Conservation (phyloP, 2,329 filamentous ascomycete species). For the Seiridium unicorne region DNA sequence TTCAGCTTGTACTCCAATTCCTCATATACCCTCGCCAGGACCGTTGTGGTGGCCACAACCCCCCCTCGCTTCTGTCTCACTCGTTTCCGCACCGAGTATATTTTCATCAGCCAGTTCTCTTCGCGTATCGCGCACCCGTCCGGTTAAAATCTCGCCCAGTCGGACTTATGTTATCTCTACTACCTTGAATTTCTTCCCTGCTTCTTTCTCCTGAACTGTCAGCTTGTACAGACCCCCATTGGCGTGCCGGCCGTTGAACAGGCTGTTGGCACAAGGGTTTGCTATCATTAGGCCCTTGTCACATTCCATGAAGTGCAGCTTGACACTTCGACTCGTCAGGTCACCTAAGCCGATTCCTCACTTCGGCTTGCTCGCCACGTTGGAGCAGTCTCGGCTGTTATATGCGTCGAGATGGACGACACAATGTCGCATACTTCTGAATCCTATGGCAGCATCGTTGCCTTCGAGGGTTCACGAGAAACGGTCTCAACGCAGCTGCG, state of each 20-base stretch:
- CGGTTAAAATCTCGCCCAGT: neutral
- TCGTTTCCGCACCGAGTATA: neutral
- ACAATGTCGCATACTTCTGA: conserved; percentile 23
- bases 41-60: neutral
- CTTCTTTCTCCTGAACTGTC: no score
- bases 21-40: neutral
- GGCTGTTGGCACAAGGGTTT: no score
- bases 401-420: conserved; percentile 7
- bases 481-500: conserved; percentile 57
- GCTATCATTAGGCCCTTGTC: neutral
- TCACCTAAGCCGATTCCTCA: neutral
- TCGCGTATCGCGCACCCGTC: neutral
- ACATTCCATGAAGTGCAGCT: neutral
- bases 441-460: conserved; percentile 51
- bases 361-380: neutral
- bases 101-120: neutral
- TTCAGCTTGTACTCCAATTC: neutral
- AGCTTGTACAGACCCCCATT: no score
- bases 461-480: conserved; percentile 57
- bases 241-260: no score
- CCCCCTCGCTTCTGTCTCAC: neutral
- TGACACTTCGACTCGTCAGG: neutral
- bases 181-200: neutral
- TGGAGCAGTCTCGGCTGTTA: neutral
- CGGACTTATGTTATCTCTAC: neutral